Evolutionary conservation across 192 early-diverging fungal species (phyloP).

Genomic region (Geranomyces michiganensis): DNA sequence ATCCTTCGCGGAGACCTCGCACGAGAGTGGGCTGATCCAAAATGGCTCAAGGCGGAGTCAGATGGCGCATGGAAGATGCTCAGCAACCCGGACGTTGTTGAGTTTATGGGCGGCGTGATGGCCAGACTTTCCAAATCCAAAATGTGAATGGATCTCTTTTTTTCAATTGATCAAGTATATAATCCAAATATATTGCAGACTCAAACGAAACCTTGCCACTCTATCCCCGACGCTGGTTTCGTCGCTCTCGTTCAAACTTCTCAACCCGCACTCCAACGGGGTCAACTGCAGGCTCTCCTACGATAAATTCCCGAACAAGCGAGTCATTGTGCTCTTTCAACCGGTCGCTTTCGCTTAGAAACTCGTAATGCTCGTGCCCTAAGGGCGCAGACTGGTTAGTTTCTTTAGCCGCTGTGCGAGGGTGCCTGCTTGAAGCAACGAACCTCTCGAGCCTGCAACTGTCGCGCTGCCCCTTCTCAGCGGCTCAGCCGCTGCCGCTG

Average conservation of each 20-base stretch:
- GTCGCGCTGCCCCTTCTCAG: not conserved
- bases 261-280: not conserved
- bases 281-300: not conserved
- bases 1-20: conserved; percentile 35
- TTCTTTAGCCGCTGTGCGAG: not conserved
- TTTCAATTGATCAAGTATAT: too few relatives aligned
- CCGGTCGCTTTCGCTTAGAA: not conserved
- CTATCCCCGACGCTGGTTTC: too few relatives aligned
- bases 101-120: conserved; percentile 41
- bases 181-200: too few relatives aligned
- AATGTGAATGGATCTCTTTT: conserved; percentile 3
- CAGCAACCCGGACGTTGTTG: conserved; percentile 29
- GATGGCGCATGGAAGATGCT: conserved; percentile 44
- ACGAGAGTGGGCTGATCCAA: conserved; percentile 29
- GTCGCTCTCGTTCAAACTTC: not conserved
- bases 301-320: conserved; percentile 4
- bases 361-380: conserved; percentile 2
- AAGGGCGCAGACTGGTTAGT: not conserved
- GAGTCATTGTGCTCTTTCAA: conserved; percentile 13
- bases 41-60: conserved; percentile 34
- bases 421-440: too few relatives aligned
- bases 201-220: too few relatives aligned
- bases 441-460: not conserved
- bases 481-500: conserved; percentile 27
- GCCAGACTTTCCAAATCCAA: conserved; percentile 31